A percentile compares a stretch with the other conserved stretches of the same genome.
These are phyloP conservation scores for Candida glaebosa DNA, from an alignment of 805 yeast species.

Conservation along the genomic window DNA sequence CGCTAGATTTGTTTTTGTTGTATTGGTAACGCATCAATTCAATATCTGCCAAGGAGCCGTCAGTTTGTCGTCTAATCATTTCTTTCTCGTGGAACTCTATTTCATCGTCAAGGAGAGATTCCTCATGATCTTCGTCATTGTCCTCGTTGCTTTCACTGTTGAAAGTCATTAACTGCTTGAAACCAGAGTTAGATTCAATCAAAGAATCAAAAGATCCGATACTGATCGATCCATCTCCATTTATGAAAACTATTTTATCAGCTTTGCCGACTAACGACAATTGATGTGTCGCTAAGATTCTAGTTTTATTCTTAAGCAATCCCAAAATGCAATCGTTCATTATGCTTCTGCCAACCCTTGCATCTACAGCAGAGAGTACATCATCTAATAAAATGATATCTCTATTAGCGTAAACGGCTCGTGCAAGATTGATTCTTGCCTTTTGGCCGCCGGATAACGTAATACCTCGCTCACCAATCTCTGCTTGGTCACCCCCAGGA, in stretches of 20 bases:
- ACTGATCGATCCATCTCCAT: conserved; percentile 40
- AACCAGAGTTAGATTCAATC: conserved; percentile 36
- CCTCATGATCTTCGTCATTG: conserved; percentile 17
- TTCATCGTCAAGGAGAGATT: conserved; percentile 9
- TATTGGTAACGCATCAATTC: conserved; percentile 31
- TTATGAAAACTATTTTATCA: conserved; percentile 35
- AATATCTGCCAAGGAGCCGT: conserved; percentile 21
- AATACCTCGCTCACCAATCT: conserved; percentile 44
- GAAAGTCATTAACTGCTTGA: conserved; percentile 50
- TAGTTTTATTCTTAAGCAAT: conserved; percentile 29
- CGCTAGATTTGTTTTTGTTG: conserved; percentile 24
- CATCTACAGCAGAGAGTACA: conserved; percentile 43
- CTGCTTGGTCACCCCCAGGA: conserved; percentile 38
- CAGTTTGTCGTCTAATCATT: conserved; percentile 14
- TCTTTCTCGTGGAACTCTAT: conserved; percentile 17
- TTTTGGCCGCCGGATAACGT: conserved; percentile 46
- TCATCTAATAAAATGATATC: conserved; percentile 38
- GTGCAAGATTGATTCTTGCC: conserved; percentile 42
- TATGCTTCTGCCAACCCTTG: conserved; percentile 42
- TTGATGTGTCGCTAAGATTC: conserved; percentile 42
- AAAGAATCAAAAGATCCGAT: conserved; percentile 34
- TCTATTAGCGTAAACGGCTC: conserved; percentile 36
- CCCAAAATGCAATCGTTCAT: conserved; percentile 32
- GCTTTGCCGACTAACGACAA: conserved; percentile 36
- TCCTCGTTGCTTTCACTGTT: conserved; percentile 29